Base-by-base conservation (phyloP, 768 basidiomycete species). In the Rhodotorula kratochvilovae region DNA sequence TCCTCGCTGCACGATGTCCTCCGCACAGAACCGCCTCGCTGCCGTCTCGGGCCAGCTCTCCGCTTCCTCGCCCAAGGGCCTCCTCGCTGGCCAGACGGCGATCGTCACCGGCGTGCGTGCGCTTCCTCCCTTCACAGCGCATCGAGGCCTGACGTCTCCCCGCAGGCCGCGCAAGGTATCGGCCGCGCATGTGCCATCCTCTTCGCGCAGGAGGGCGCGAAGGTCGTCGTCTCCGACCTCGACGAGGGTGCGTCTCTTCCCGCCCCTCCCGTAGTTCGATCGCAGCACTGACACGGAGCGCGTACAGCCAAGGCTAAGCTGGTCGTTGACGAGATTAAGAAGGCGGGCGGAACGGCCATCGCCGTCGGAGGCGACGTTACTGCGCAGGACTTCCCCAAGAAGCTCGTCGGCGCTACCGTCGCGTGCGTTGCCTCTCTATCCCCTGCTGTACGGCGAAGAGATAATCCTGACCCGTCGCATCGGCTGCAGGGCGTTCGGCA, bases 161-260 rank as follows among this genome's bases (percentile, higher is more conserved):
- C 55, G 53, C 63, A 74, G 48, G 75, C 63, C 53, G 70, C 71
- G 0, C 79, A 92, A 87, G 91, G 90, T 72, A 92, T 92, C 68
- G 91, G 91, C 7, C 85, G 85, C 57, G 86, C 87, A 42, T 83
- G 85, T 50, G 91, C 91, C 2, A 81, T 91, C 43, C 83, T 90
- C 53, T 92, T 91, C 76, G 88, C 90, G 10, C 87, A 87, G 72
- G 91, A 92, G 78, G 91, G 91, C 27, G 90, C 91, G 25, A 92
- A 89, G 78, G 87, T 92, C 61, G 90, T 92, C 74, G 87, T 89
- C 61, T 87, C 87, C 84, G 91, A 92, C 88, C 87, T 92, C 72
- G 91, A 92, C 77, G 87, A 83, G 57, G 85, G 74, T 76, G n/a
- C 36, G 70, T 51, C 42, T 51, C 42, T 2, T 12, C 33, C 43